Evolutionary conservation across 768 basidiomycete genomes (phyloP), one percentile per base, ranked within the genome.

Genomic region (Suillus bovinus): DNA sequence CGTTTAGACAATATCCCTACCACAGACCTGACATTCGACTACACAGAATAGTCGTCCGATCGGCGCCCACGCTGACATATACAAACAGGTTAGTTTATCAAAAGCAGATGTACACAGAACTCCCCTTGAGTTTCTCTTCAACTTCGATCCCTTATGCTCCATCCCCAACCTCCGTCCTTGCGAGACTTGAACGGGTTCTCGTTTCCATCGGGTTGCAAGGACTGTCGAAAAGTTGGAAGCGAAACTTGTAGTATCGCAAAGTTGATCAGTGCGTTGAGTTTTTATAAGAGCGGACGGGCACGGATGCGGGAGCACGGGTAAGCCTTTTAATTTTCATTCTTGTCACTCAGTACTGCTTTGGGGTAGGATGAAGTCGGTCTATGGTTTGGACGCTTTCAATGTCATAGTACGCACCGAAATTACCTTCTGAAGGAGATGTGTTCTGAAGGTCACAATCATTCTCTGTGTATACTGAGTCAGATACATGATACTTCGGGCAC

Each of bases 151-250:
- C 71, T 72, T 22, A 13, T 33, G 42, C 79, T 47, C 69, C 78
- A 63, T 38, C 36, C 5, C 24, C 54, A 11, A 24, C 38, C 24
- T 27, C 17, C 6, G 11, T 56, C 11, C 24, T 56, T 11, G 55
- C 54, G 10, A 77, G 79, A 61, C 86, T 83, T 70, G 69, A 33
- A 74, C 47, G 89, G 87, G 86, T 69, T 34, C 76, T 99, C 54
- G 96, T 95, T 22, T 98, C 96, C 78, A 96, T 98, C 70, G 97
- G 96, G 62, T 84, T 99, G 61, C 91, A 96, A n/a, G 58, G 96
- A 99, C 74, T n/a, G 77, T 99, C 59, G 97, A 99, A 70, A 76
- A 81, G 4, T 46, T 2, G 44, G 52, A 88, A 83, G 68, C 84
- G 93, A 61, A 80, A 89, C 70, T 11, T 95, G 91, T 79, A 88